Evolutionary conservation across 2,329 filamentous ascomycete genomes (phyloP).

Genomic region (Neofusicoccum kwambonambiense): DNA sequence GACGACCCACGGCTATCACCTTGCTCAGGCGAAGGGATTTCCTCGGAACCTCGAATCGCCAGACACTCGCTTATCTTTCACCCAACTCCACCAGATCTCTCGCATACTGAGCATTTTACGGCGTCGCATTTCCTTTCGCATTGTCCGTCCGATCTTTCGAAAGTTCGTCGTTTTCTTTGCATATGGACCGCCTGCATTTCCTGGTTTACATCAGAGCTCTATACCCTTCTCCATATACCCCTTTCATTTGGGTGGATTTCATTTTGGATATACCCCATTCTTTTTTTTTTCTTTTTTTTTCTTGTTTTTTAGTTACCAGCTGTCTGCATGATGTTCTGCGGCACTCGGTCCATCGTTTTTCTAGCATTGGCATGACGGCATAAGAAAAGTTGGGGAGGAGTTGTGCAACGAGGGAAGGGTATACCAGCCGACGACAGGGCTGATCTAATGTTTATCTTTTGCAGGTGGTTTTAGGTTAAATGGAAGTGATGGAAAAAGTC

Average conservation of each 20-base stretch:
- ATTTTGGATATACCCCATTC: constrained; percentile 8
- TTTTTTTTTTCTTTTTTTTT: neutral
- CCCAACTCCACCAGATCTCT: neutral
- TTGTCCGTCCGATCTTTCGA: neutral
- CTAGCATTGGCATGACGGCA: constrained; percentile 4
- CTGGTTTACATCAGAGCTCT: neutral
- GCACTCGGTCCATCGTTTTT: neutral
- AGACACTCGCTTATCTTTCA: neutral
- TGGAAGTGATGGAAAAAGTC: neutral
- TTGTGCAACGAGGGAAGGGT: neutral
- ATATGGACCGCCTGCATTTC: neutral
- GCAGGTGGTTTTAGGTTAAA: neutral
- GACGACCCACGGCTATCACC: constrained; percentile 5
- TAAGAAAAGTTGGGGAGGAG: neutral
- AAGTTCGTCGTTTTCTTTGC: neutral
- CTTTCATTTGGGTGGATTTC: constrained; percentile 1
- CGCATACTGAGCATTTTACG: neutral
- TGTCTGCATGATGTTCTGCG: constrained; percentile 5
- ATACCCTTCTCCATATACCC: constrained; percentile 15
- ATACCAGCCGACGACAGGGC: neutral
- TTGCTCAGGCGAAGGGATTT: neutral
- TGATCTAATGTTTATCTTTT: constrained; percentile 11
- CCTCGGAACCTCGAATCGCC: constrained; percentile 1
- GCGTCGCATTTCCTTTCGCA: neutral
- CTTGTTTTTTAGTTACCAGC: neutral